Conservation (phyloP, 176 grass and related monocot genomes). For the Aechmea fasciata region DNA sequence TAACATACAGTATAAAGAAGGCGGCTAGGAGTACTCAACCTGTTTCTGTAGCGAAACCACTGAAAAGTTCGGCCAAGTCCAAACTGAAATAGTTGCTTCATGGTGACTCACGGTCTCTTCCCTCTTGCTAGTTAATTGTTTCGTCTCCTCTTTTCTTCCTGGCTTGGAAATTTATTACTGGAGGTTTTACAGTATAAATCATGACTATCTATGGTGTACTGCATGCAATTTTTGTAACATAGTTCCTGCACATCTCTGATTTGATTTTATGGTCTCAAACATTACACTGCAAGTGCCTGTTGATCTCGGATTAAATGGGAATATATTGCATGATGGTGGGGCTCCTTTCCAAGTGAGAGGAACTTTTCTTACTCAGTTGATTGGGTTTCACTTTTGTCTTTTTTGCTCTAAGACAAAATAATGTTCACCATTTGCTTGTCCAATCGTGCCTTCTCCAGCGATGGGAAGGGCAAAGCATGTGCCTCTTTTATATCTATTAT, state of each 20-base stretch:
- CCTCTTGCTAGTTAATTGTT: background rate
- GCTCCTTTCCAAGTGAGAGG: background rate
- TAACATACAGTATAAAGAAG: constrained; percentile 71
- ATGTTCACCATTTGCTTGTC: background rate
- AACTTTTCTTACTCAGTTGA: too few relatives aligned
- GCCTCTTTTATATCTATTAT: background rate
- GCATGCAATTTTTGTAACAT: constrained; percentile 27
- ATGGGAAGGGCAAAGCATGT: background rate
- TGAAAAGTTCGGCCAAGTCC: constrained; percentile 88
- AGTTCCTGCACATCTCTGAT: background rate
- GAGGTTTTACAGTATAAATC: constrained; percentile 4
- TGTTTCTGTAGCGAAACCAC: constrained; percentile 61
- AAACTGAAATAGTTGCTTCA: constrained; percentile 75
- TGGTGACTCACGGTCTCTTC: background rate
- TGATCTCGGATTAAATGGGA: background rate
- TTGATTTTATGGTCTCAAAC: background rate
- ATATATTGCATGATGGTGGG: background rate
- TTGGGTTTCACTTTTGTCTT: background rate
- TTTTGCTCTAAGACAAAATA: background rate
- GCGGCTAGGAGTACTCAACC: constrained; percentile 36
- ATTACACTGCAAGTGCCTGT: background rate
- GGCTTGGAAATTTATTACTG: constrained; percentile 13
- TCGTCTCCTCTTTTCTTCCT: constrained; percentile 19
- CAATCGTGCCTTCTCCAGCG: background rate
- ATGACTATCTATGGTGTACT: constrained; percentile 1